Evolutionary conservation across 2,329 filamentous ascomycete genomes (phyloP).

Genomic region (Aspergillus persii): DNA sequence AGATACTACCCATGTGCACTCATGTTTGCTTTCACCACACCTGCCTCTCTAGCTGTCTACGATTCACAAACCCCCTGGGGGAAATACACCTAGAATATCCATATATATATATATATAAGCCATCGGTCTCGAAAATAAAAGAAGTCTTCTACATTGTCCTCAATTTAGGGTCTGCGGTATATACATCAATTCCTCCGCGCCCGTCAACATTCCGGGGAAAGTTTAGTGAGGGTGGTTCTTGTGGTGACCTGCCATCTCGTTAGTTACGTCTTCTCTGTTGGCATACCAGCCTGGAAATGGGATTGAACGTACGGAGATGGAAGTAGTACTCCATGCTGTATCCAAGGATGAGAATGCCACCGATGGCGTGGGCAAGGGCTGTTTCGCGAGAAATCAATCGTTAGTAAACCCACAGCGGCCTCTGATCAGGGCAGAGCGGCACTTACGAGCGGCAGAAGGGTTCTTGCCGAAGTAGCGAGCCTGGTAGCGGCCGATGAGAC

Average conservation of each 20-base stretch:
- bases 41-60: too few relatives aligned
- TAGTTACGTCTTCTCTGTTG: constrained; percentile 4
- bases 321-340: constrained; percentile 99
- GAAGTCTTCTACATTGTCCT: constrained; percentile 28
- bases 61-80: too few relatives aligned
- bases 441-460: constrained; percentile 80
- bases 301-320: constrained; percentile 80
- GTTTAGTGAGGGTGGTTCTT: constrained; percentile 99
- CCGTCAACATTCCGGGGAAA: constrained; percentile 16
- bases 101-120: too few relatives aligned
- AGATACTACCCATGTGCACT: too few relatives aligned
- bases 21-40: too few relatives aligned
- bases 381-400: constrained; percentile 18
- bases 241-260: constrained; percentile 74
- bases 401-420: neutral
- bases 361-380: constrained; percentile 89
- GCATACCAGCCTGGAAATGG: neutral
- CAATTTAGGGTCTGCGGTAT: constrained; percentile 38
- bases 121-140: neutral
- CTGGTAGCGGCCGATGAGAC: constrained; percentile 85
- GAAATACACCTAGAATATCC: too few relatives aligned
- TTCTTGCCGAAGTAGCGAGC: constrained; percentile 91
- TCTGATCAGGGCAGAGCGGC: neutral
- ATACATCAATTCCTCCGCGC: constrained; percentile 37
- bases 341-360: constrained; percentile 72